Base-by-base conservation (phyloP, 2,329 filamentous ascomycete genomes). In the Fusarium burgessii region DNA sequence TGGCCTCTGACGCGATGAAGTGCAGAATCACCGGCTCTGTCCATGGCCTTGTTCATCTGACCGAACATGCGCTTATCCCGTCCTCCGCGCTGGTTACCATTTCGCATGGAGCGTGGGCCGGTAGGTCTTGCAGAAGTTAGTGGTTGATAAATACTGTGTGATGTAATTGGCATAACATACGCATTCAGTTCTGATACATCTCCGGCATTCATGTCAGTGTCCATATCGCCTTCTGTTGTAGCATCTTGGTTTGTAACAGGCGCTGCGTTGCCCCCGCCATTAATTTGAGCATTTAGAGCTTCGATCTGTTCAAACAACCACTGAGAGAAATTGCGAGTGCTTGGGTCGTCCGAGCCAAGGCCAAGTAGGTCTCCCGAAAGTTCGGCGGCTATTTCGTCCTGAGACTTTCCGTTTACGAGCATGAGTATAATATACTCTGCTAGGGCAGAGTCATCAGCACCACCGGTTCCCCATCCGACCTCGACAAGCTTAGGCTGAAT, bases 361-460 rank as follows among this genome's bases (percentile, higher is more conserved):
- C 90, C 90, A 5, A 99, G 88, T 43, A 99, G 88, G 76, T 99
- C 96, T 71, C 91, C 92, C 2, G 95, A 92, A 17, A 99, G 89
- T 80, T 99, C 96, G 45, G 89, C 85, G 13, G 94, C 92, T 72
- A 99, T 95, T 79, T 98, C 92, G 54, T 95, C 90, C 79, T 97
- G 92, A 7, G 92, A 94, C 82, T 97, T 98, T 76, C 95, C 94
- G 82, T 98, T 98, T 69, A 93, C 93, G 35, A 99, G 89, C 95
- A 98, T 98, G 70, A 98, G 89, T 64, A 98, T 92, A 74, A 99
- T 96, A 83, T 98, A 99, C 83, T 99, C 96, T 65, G 94, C 92
- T 65, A 99, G 89, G 40, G 94, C 93, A 27, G 91, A 91, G 80
- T 95, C 94, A 75, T 93, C 92, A 60, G 84, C 83, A 68, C 91